Evolutionary conservation across 2,329 filamentous ascomycete genomes (phyloP).

Genomic region (Byssochlamys sp.): DNA sequence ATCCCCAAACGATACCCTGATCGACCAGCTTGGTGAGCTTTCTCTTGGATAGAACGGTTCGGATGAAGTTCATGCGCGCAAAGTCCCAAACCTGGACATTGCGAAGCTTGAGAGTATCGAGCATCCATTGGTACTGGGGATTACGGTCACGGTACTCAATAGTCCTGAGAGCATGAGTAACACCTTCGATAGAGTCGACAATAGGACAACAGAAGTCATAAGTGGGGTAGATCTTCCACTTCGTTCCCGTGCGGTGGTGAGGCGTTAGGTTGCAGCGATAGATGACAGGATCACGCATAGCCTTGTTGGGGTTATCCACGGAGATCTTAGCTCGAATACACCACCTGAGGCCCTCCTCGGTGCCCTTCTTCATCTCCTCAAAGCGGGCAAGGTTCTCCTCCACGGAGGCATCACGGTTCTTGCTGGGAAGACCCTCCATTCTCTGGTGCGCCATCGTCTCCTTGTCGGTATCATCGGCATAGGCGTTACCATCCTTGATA

Average conservation of each 20-base stretch:
- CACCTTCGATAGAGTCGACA: conserved; percentile 53
- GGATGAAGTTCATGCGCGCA: conserved; percentile 44
- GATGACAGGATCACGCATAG: conserved; percentile 91
- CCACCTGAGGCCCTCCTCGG: conserved; percentile 67
- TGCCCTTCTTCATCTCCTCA: conserved; percentile 84
- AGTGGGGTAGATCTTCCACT: conserved; percentile 59
- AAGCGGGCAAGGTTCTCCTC: conserved; percentile 82
- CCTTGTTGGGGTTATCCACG: conserved; percentile 84
- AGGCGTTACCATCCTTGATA: conserved; percentile 78
- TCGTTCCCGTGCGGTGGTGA: conserved; percentile 54
- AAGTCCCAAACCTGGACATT: conserved; percentile 43
- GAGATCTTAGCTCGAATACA: conserved; percentile 94
- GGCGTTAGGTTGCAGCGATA: conserved; percentile 74
- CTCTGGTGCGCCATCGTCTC: conserved; percentile 79
- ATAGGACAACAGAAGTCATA: conserved; percentile 59
- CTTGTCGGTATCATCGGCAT: conserved; percentile 87
- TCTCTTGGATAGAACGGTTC: conserved; percentile 42
- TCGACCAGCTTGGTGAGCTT: conserved; percentile 44
- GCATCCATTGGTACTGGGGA: conserved; percentile 44
- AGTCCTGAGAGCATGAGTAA: conserved; percentile 56
- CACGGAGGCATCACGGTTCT: conserved; percentile 63
- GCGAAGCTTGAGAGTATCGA: conserved; percentile 38
- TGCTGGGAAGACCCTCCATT: conserved; percentile 72
- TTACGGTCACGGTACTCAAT: conserved; percentile 50
- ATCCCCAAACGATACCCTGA: conserved; percentile 40